These are phyloP conservation scores for Claviceps spartinae DNA, from an alignment of 2,329 filamentous ascomycete genomes.

Conservation along the genomic window DNA sequence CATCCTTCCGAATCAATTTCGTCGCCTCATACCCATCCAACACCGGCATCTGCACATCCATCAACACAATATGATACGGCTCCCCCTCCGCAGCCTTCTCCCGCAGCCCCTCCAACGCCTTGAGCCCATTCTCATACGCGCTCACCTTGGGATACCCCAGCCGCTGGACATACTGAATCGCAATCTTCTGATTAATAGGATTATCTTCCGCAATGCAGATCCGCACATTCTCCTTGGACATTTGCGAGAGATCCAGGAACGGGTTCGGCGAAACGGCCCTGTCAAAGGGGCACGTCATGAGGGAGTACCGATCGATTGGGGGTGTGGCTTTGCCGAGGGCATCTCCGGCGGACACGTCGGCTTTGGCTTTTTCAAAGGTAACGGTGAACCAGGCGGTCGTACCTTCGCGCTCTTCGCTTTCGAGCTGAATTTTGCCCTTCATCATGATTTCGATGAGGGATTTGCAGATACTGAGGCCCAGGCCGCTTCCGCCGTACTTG, in stretches of 20 bases:
- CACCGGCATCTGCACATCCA: constrained; percentile 95
- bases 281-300: constrained; percentile 20
- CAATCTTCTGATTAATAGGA: constrained; percentile 86
- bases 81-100: constrained; percentile 54
- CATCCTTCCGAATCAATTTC: constrained; percentile 63
- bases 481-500: constrained; percentile 82
- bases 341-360: constrained; percentile 44
- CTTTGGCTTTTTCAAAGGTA: constrained; percentile 68
- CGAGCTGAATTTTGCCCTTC: constrained; percentile 70
- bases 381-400: constrained; percentile 69
- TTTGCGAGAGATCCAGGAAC: constrained; percentile 53
- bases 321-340: constrained; percentile 26
- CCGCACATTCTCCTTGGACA: constrained; percentile 65
- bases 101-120: constrained; percentile 76
- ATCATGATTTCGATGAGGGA: constrained; percentile 87
- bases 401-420: constrained; percentile 59
- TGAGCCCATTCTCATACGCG: constrained; percentile 79
- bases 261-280: constrained; percentile 27
- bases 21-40: constrained; percentile 89
- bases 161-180: constrained; percentile 76
- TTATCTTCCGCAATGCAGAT: constrained; percentile 95
- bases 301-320: constrained; percentile 21
- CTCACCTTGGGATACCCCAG: constrained; percentile 71
- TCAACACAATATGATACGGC: constrained; percentile 82
- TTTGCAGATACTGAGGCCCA: constrained; percentile 89